phyloP scores from a whole-genome alignment of 768 basidiomycete species.

The Boletus sp. region DNA sequence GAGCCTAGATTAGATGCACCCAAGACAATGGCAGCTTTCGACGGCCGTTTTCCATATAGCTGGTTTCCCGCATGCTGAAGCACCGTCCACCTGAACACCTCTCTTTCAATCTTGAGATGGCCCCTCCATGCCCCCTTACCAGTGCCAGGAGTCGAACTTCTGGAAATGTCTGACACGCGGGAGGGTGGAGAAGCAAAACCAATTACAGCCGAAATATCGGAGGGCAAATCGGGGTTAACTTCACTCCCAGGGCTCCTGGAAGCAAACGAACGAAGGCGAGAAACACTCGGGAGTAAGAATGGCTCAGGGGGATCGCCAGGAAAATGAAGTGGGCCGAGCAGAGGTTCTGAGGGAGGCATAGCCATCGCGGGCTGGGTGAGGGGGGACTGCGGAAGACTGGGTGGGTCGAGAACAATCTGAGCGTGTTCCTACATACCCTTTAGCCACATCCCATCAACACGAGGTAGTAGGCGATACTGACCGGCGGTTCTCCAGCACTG shows the following conservation, averaged over 20 bases:
- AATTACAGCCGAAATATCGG: slow-evolving; percentile 43
- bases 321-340: neutral
- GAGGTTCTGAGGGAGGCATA: slow-evolving; percentile 35
- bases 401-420: slow-evolving; percentile 36
- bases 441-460: slow-evolving; percentile 20
- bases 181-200: slow-evolving; percentile 57
- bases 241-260: slow-evolving; percentile 46
- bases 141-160: slow-evolving; percentile 55
- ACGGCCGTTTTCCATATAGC: slow-evolving; percentile 49
- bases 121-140: slow-evolving; percentile 22
- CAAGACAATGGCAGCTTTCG: slow-evolving; percentile 62
- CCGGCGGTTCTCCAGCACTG: slow-evolving; percentile 24
- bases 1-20: slow-evolving; percentile 56
- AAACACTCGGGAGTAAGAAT: slow-evolving; percentile 73
- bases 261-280: slow-evolving; percentile 72
- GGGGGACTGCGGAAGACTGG: slow-evolving; percentile 42
- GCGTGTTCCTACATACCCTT: slow-evolving; percentile 33
- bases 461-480: slow-evolving; percentile 30
- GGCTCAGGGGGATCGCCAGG: slow-evolving; percentile 38
- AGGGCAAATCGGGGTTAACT: slow-evolving; percentile 41
- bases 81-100: slow-evolving; percentile 77
- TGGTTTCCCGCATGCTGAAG: slow-evolving; percentile 58
- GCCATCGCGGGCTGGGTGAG: slow-evolving; percentile 33
- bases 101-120: slow-evolving; percentile 36
- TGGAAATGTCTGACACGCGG: slow-evolving; percentile 69